phyloP scores from a whole-genome alignment of 1,139 yeast species.

The Yamadazyma atlantica region DNA sequence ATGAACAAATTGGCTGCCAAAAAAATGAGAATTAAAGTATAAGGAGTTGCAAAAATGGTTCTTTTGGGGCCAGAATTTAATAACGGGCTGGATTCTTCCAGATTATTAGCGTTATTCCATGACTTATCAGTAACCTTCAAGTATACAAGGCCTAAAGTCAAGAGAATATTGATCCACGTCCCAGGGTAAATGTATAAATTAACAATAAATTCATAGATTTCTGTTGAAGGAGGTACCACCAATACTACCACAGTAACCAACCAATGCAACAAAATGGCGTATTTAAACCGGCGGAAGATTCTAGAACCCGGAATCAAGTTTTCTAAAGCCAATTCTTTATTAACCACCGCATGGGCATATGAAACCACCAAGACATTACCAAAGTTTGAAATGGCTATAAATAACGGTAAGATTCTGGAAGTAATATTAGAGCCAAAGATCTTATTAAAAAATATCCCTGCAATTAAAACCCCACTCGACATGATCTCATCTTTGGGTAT shows the following conservation, averaged over 20 bases:
- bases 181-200: conserved; percentile 53
- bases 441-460: conserved; percentile 71
- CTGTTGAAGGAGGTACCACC: conserved; percentile 47
- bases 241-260: conserved; percentile 44
- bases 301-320: conserved; percentile 69
- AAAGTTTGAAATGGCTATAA: conserved; percentile 71
- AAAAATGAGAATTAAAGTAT: conserved; percentile 35
- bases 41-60: conserved; percentile 25
- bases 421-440: conserved; percentile 72
- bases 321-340: conserved; percentile 73
- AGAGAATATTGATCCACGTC: conserved; percentile 47
- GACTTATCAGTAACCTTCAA: conserved; percentile 20
- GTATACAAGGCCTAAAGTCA: conserved; percentile 43
- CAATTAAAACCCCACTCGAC: conserved; percentile 66
- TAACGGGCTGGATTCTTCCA: too few relatives aligned
- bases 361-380: conserved; percentile 81
- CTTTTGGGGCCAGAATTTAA: conserved; percentile 13
- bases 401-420: conserved; percentile 60
- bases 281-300: conserved; percentile 53
- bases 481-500: conserved; percentile 64
- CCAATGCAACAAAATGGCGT: conserved; percentile 46
- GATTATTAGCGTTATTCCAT: conserved; percentile 9
- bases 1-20: conserved; percentile 50
- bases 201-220: conserved; percentile 49
- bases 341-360: conserved; percentile 75